phyloP scores from a whole-genome alignment of 257 asterid species.

The Solanum lycopersicoides region DNA sequence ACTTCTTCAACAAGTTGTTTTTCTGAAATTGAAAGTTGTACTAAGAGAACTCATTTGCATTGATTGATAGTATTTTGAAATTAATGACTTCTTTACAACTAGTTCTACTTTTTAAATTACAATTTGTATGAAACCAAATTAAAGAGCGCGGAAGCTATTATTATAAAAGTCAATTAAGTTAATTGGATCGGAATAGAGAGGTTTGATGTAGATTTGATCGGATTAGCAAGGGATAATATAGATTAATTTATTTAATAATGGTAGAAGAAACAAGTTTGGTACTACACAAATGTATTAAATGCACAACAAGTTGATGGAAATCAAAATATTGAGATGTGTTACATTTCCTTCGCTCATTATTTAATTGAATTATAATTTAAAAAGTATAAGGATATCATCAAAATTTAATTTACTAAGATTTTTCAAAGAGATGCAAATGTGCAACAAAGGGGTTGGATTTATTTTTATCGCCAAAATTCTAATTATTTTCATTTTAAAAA shows the following conservation, averaged over 20 bases:
- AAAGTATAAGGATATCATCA: background rate
- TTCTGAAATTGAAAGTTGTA: background rate
- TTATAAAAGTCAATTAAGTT: no score
- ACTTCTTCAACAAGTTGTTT: background rate
- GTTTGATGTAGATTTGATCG: background rate
- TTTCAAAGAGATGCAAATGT: background rate
- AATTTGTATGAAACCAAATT: no score
- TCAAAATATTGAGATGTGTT: background rate
- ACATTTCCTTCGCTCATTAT: background rate
- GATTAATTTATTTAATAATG: no score
- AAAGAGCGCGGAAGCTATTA: no score
- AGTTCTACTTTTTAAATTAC: no score
- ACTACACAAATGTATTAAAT: background rate
- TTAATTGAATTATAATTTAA: background rate
- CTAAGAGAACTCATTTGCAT: background rate
- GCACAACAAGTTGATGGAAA: background rate
- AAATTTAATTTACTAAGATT: no score
- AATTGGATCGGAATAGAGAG: background rate
- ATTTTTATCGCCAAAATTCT: background rate
- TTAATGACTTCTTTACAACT: background rate
- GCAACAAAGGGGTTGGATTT: background rate
- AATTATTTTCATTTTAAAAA: background rate
- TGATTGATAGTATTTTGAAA: background rate
- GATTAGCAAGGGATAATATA: no score
- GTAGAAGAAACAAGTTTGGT: background rate